Evolutionary conservation across 2,329 filamentous ascomycete genomes (phyloP), one percentile per base, ranked within the genome.

Genomic region (Colletotrichum trifolii): DNA sequence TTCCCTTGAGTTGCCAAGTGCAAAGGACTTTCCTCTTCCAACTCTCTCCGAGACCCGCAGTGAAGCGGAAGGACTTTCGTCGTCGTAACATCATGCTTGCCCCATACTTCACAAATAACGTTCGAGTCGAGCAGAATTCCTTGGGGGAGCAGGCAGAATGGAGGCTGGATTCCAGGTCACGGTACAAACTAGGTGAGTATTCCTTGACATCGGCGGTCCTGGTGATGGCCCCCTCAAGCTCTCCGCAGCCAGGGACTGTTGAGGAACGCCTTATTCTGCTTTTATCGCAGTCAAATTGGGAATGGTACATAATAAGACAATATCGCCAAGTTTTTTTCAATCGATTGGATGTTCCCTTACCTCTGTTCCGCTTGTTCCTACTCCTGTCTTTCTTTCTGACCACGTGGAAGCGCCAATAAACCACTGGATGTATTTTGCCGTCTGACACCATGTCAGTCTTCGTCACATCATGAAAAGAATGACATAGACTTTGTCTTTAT

Each of bases 11-110:
- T 25, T 25, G 25, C 3, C 25, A 25, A 25, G 25, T 25, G 25
- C 25, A 25, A 25, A 25, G 25, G 25, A 25, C 5, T 49, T 49
- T 5, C 4, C 34, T 33, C 13, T 10, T 36, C 47, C 17, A 13
- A 11, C 1, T 49, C 47, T 33, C 47, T 8, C n/a, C 9, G 10
- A 15, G 33, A 34, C 10, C 25, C 25, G 4, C 11, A 49, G 8
- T 34, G 47, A 35, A 34, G 8, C 33, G 47, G 33, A 49, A 15
- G 47, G 35, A 49, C 47, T 49, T 49, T 35, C 47, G 47, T 35
- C 12, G 17, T 35, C 47, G 33, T 49, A 34, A n/a, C 12, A 36
- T 49, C 47, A 49, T 4, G 25, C 13, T 45, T 2, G n/a, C 35
- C 47, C 25, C 25, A 25, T 25, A 5, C 25, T 5, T 25, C 25